Base-by-base conservation (phyloP, 257 asterid species). In the Nemophila menziesii region DNA sequence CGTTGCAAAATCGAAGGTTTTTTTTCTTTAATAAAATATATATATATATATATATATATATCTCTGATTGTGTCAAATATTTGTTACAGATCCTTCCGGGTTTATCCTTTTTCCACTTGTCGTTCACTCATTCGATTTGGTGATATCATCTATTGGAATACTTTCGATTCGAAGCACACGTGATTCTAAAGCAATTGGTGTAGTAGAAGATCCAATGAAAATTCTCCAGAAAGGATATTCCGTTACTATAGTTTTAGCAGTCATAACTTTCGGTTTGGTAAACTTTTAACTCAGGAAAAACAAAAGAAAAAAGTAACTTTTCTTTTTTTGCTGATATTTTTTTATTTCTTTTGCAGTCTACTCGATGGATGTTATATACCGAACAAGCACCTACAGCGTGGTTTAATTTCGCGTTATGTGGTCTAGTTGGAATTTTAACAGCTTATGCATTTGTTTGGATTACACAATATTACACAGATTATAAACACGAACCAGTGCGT, bases 341-440 rank as follows among this genome's bases (percentile, higher is more conserved):
- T 21, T 43, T 10, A 11, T 50, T 61, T 15, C 46, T 53, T 65
- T 73, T 58, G 70, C 92, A 90, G 96, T 90, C 96, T 33, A 85
- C 99, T 17, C 93, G 94, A 69, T 90, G 93, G 99, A 76, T 90
- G 89, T 63, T 90, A 39, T 85, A 90, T 54, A 90, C 99, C 2
- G 99, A 90, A 62, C 92, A 79, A 63, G 99, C 99, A 44, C 99
- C 99, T 57, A 68, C 87, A 63, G 99, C 99, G 13, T 90, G 99
- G 99, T 49, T 90, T 55, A 85, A 79, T 72, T 85, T 85, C 67
- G 96, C 94, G 36, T 61, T 90, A 51, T 90, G 99, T 55, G 96
- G 99, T 62, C 60, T 90, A 70, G 96, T 90, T 48, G 99, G 99
- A 56, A 90, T 90, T 56, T 64, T 71, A 70, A 90, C 94, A 8